A percentile compares a stretch with the other conserved stretches of the same genome.
Conservation (phyloP, 352 stramenopile genomes). For the Globisporangium parvum region DNA sequence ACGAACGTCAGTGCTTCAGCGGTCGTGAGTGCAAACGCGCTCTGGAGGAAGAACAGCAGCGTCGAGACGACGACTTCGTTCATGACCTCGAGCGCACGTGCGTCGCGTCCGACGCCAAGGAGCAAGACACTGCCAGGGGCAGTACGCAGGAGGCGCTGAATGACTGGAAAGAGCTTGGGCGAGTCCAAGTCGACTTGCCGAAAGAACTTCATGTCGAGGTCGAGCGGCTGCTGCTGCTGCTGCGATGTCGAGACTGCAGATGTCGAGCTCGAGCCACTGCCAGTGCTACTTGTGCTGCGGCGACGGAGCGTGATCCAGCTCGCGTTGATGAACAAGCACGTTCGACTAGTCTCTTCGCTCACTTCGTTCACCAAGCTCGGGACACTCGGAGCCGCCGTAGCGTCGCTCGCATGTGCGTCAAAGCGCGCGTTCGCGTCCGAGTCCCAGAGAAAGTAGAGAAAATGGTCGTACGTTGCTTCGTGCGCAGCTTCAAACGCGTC, state of each 20-base stretch:
- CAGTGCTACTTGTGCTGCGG: not conserved
- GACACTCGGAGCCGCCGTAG: not conserved
- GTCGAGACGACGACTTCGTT: slow-evolving; percentile 20
- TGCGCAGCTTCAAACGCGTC: slow-evolving; percentile 28
- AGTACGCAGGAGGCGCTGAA: slow-evolving; percentile 40
- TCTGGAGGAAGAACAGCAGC: slow-evolving; percentile 49
- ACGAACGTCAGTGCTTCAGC: slow-evolving; percentile 16
- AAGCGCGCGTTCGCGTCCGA: slow-evolving; percentile 13
- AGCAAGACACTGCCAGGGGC: slow-evolving; percentile 35
- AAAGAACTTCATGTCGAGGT: slow-evolving; percentile 19
- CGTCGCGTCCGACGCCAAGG: slow-evolving; percentile 23
- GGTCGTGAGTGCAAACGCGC: slow-evolving; percentile 22
- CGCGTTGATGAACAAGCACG: slow-evolving; percentile 24
- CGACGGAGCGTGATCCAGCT: slow-evolving; percentile 1
- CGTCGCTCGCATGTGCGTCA: not conserved
- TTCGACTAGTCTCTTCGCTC: slow-evolving; percentile 30
- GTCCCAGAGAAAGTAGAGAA: slow-evolving; percentile 42
- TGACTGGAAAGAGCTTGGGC: slow-evolving; percentile 28
- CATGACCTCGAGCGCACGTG: slow-evolving; percentile 15
- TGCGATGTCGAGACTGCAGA: not conserved
- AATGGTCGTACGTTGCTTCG: slow-evolving; percentile 39
- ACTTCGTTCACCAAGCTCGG: slow-evolving; percentile 17
- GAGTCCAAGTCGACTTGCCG: slow-evolving; percentile 35
- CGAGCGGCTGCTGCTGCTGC: slow-evolving; percentile 4
- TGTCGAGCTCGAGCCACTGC: too few relatives aligned